Percentiles rank a stretch among this genome's conserved stretches.
phyloP scores from a whole-genome alignment of 2,329 filamentous ascomycete genomes.

The Amauroascus niger region DNA sequence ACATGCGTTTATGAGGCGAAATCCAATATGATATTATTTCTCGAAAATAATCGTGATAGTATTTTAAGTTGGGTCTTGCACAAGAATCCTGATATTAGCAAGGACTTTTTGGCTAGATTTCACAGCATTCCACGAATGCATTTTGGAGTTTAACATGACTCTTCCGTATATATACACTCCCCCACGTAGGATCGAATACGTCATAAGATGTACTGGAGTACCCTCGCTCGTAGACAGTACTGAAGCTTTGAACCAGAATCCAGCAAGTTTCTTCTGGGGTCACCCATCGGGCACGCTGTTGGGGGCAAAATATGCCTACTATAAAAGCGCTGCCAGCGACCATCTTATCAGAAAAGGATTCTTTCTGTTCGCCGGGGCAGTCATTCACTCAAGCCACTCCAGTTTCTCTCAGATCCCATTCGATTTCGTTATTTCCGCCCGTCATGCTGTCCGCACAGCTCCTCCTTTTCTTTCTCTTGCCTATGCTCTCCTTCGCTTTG shows the following conservation, averaged over 20 bases:
- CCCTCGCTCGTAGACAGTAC: neutral
- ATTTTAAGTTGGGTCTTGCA: neutral
- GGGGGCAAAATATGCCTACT: neutral
- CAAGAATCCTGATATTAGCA: neutral
- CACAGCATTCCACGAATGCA: neutral
- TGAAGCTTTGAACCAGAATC: neutral
- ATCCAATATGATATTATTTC: neutral
- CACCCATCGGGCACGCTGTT: neutral
- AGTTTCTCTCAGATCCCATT: neutral
- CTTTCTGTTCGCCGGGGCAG: neutral
- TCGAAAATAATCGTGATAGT: neutral
- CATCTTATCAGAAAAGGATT: neutral
- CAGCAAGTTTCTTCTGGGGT: neutral
- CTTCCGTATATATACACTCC: neutral
- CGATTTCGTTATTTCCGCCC: neutral
- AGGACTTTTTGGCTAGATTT: neutral
- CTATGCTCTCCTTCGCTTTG: slow-evolving; percentile 24
- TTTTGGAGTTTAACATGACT: no score
- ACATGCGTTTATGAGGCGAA: neutral
- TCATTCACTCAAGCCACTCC: neutral
- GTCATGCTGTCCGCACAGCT: neutral
- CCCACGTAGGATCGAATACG: neutral
- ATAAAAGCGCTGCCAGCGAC: neutral
- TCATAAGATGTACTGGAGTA: slow-evolving; percentile 1
- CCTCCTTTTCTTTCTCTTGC: slow-evolving; percentile 10